These are phyloP conservation scores for Pseudoneurospora amorphoporcata DNA, from an alignment of 495 filamentous ascomycete genomes.

Conservation along the genomic window DNA sequence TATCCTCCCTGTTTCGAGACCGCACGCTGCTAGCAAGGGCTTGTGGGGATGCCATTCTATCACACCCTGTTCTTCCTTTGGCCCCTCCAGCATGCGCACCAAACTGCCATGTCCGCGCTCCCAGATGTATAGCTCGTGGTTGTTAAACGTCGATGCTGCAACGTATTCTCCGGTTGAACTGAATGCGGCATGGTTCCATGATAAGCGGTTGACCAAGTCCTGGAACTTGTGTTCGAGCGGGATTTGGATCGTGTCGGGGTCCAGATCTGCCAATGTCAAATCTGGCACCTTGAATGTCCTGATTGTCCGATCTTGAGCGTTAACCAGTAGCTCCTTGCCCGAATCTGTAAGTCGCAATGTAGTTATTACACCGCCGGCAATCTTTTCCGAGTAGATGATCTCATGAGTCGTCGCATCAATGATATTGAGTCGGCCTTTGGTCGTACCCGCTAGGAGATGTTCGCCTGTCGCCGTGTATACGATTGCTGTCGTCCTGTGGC, in stretches of 20 bases:
- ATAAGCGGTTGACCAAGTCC: slow-evolving; percentile 86
- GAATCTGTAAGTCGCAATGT: slow-evolving; percentile 72
- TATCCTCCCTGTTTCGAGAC: slow-evolving; percentile 77
- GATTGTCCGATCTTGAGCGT: slow-evolving; percentile 85
- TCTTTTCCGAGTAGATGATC: slow-evolving; percentile 75
- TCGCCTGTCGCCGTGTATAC: slow-evolving; percentile 77
- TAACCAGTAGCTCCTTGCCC: slow-evolving; percentile 76
- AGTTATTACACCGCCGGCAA: slow-evolving; percentile 82
- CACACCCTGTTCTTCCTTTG: slow-evolving; percentile 86
- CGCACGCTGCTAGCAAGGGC: slow-evolving; percentile 82
- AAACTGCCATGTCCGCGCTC: slow-evolving; percentile 87
- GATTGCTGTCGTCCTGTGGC: slow-evolving; percentile 82
- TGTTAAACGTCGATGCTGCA: slow-evolving; percentile 88
- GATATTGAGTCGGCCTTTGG: slow-evolving; percentile 90
- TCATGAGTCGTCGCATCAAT: slow-evolving; percentile 68
- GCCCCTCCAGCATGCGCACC: slow-evolving; percentile 90
- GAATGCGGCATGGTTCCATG: slow-evolving; percentile 94
- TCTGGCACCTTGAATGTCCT: slow-evolving; percentile 65
- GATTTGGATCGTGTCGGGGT: slow-evolving; percentile 64
- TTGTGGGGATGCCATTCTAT: slow-evolving; percentile 94
- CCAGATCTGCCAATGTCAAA: slow-evolving; percentile 41
- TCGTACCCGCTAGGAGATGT: slow-evolving; percentile 83
- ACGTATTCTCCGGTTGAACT: slow-evolving; percentile 88
- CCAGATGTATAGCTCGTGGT: slow-evolving; percentile 98
- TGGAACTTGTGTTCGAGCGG: slow-evolving; percentile 97